Conservation (phyloP, 352 stramenopile species). For the Globisporangium takayamanum region DNA sequence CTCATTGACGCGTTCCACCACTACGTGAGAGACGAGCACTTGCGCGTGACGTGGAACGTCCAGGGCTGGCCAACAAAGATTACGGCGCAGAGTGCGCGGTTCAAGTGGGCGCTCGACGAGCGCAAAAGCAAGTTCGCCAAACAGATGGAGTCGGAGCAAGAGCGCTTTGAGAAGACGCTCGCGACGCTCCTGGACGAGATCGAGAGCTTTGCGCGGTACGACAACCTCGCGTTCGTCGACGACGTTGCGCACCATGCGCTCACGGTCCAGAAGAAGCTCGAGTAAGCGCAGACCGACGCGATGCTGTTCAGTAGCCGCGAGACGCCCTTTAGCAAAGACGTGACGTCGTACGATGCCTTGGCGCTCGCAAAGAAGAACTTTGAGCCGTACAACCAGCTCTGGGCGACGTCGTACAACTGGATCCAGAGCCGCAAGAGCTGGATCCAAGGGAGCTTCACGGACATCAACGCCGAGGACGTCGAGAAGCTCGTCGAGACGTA, state of each 20-base stretch:
- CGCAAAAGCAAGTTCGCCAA: slow-evolving; percentile 86
- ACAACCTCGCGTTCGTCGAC: slow-evolving; percentile 86
- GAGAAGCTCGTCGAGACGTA: slow-evolving; percentile 88
- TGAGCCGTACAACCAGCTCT: slow-evolving; percentile 92
- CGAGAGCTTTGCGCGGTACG: slow-evolving; percentile 81
- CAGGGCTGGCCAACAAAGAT: slow-evolving; percentile 90
- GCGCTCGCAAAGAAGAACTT: slow-evolving; percentile 89
- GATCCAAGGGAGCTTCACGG: slow-evolving; percentile 88
- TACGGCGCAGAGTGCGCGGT: slow-evolving; percentile 62
- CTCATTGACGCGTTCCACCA: slow-evolving; percentile 81
- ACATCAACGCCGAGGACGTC: slow-evolving; percentile 90
- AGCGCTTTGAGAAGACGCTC: slow-evolving; percentile 88
- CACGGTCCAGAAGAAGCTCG: slow-evolving; percentile 83
- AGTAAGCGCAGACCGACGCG: slow-evolving; percentile 87
- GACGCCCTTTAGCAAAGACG: slow-evolving; percentile 81
- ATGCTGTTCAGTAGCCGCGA: slow-evolving; percentile 92
- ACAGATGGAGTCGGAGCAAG: slow-evolving; percentile 93
- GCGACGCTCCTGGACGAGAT: slow-evolving; percentile 81
- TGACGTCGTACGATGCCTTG: slow-evolving; percentile 88
- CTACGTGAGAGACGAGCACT: slow-evolving; percentile 80
- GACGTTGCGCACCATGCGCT: slow-evolving; percentile 83
- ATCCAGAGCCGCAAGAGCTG: slow-evolving; percentile 88
- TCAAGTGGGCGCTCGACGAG: slow-evolving; percentile 72
- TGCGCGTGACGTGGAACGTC: slow-evolving; percentile 86
- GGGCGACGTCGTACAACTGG: slow-evolving; percentile 89